Percentiles rank a stretch among this genome's conserved stretches.
phyloP scores from a whole-genome alignment of 1,284 basidiomycete species.

The Ceratobasidium sp. region DNA sequence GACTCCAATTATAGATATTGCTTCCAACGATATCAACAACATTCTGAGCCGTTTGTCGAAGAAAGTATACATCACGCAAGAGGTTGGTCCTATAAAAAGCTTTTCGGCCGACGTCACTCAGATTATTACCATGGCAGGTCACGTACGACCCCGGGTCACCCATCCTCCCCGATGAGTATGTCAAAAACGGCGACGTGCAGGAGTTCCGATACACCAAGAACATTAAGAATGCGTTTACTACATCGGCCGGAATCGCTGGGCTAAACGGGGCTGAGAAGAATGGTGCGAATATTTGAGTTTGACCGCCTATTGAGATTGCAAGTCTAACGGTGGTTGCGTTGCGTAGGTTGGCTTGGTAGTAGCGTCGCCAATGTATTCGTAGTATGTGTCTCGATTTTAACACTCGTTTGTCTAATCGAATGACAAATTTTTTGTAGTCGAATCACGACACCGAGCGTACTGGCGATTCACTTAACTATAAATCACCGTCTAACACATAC shows the following conservation, averaged over 20 bases:
- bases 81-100: conserved; percentile 21
- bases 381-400: neutral
- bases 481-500: conserved; percentile 74
- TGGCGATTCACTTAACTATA: conserved; percentile 68
- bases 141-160: conserved; percentile 43
- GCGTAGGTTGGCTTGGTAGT: conserved; percentile 69
- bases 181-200: conserved; percentile 48
- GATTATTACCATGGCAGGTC: conserved; percentile 27
- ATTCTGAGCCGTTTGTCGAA: conserved; percentile 46
- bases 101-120: neutral
- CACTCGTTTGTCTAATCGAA: neutral
- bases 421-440: conserved; percentile 51
- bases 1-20: conserved; percentile 53
- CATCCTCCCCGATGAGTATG: conserved; percentile 42
- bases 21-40: conserved; percentile 44
- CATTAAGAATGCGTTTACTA: conserved; percentile 67
- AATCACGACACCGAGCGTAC: conserved; percentile 80
- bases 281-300: conserved; percentile 57
- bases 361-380: conserved; percentile 74
- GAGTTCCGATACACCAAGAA: conserved; percentile 72
- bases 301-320: neutral
- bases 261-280: conserved; percentile 68
- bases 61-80: conserved; percentile 46
- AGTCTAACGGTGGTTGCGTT: neutral
- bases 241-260: conserved; percentile 64